Evolutionary conservation across 2,329 filamentous ascomycete species (phyloP), one percentile per base, ranked within the genome.

Genomic region (Sporothrix schenckii): DNA sequence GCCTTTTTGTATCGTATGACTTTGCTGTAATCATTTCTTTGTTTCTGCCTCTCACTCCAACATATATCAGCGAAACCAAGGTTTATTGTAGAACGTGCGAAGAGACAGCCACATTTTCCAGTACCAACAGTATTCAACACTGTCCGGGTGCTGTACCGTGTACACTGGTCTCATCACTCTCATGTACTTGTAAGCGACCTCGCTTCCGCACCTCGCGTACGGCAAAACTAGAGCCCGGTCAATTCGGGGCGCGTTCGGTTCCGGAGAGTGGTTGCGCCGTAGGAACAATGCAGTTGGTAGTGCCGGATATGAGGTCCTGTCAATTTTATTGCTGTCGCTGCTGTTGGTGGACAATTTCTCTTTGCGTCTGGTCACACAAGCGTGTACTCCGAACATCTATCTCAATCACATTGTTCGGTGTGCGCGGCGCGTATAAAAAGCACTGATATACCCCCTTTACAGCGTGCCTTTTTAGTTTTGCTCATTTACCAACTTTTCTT

Each of bases 401-500:
- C 16, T 2, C 61, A n/a, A 65, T 65, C 44, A 50, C 61, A 65
- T 65, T 50, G 41, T 61, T 65, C n/a, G 58, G 58, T 21, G 41
- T 47, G 50, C n/a, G 58, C 39, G 7, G 24, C 30, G 24, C 7
- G 14, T n/a, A 49, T 65, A 65, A 34, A 50, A 34, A 50, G 7
- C 4, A 0, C 27, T 21, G 19, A 7, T 52, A 66, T 66, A 66
- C 47, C 44, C 44, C 47, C 47, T 39, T 39, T 21, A 52, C 47
- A 47, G 9, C 11, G n/a, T 14, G 0, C 24, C 34, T 24, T 24
- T 39, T 52, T 66, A 24, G 50, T 34, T 52, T 14, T 19, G n/a
- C n/a, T 63, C 47, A 39, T 52, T 66, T 39, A 66, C 63, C 47
- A 24, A 49, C 30, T 39, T 41, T 66, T 34, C 21, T 1, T 6